Conservation (phyloP, 2,329 filamentous ascomycete genomes). For the Fusarium sp. region DNA sequence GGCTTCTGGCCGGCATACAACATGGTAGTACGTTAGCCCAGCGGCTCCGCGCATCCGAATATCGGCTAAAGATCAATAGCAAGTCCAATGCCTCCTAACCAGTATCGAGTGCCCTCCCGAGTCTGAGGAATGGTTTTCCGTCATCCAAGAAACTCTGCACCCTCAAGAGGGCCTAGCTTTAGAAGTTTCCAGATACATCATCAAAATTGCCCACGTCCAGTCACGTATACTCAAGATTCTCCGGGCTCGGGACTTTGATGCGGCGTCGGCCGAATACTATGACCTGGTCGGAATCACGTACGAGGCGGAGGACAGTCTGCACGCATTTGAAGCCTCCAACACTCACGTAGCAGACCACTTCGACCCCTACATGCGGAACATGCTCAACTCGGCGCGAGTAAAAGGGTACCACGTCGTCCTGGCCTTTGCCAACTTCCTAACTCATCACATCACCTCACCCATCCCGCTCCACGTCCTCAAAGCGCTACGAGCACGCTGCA, state of each 20-base stretch:
- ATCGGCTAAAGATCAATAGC: constrained; percentile 48
- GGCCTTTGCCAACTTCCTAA: constrained; percentile 55
- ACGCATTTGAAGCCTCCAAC: constrained; percentile 31
- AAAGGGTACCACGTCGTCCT: constrained; percentile 55
- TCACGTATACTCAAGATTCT: constrained; percentile 49
- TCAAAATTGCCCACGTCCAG: constrained; percentile 49
- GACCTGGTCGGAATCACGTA: constrained; percentile 46
- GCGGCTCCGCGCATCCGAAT: neutral
- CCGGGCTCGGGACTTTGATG: constrained; percentile 46
- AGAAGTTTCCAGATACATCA: constrained; percentile 49
- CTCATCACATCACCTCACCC: constrained; percentile 49
- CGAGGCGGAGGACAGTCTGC: constrained; percentile 45
- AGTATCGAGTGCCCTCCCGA: constrained; percentile 55
- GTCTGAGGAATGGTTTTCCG: constrained; percentile 54
- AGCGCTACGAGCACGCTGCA: constrained; percentile 49
- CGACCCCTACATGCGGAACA: constrained; percentile 53
- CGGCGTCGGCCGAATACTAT: constrained; percentile 49
- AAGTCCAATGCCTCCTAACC: constrained; percentile 55
- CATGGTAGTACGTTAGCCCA: constrained; percentile 54
- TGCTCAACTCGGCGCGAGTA: constrained; percentile 53
- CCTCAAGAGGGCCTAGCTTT: constrained; percentile 50
- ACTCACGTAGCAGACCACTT: constrained; percentile 21
- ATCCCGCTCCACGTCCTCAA: constrained; percentile 46
- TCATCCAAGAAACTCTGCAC: constrained; percentile 47
- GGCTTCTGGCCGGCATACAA: constrained; percentile 59